Conservation (phyloP, 805 yeast genomes). For the Priceomyces haplophilus region DNA sequence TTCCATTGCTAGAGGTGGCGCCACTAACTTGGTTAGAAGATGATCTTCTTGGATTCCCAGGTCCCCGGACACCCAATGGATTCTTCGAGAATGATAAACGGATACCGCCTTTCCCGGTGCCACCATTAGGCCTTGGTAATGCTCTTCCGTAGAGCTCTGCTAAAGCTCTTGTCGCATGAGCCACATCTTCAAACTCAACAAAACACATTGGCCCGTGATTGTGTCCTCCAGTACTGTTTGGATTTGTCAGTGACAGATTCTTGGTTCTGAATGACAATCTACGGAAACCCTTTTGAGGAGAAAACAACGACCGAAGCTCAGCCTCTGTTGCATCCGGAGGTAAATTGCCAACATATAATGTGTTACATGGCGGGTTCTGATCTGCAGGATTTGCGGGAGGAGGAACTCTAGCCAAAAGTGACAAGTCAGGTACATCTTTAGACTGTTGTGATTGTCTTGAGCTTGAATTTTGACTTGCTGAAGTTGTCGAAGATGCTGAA, state of each 20-base stretch:
- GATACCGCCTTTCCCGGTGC: slow-evolving; percentile 85
- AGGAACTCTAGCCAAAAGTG: slow-evolving; percentile 74
- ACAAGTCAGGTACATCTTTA: slow-evolving; percentile 58
- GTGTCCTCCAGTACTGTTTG: slow-evolving; percentile 27
- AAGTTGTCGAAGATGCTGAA: slow-evolving; percentile 6
- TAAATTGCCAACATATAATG: slow-evolving; percentile 92
- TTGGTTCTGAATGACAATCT: slow-evolving; percentile 83
- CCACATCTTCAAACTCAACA: slow-evolving; percentile 96
- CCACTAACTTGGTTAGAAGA: slow-evolving; percentile 26
- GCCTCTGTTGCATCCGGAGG: slow-evolving; percentile 97
- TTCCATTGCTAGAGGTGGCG: slow-evolving; percentile 10
- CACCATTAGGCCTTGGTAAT: slow-evolving; percentile 72
- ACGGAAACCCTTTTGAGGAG: slow-evolving; percentile 89
- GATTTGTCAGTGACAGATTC: slow-evolving; percentile 30
- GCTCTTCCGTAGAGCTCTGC: slow-evolving; percentile 93
- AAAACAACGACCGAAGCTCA: slow-evolving; percentile 81
- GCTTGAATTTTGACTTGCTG: slow-evolving; percentile 7
- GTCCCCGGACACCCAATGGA: slow-evolving; percentile 94
- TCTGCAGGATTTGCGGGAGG: slow-evolving; percentile 98
- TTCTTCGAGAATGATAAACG: slow-evolving; percentile 91
- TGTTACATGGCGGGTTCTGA: slow-evolving; percentile 98
- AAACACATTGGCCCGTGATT: slow-evolving; percentile 98
- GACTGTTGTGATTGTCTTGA: slow-evolving; percentile 14
- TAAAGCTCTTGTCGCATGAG: slow-evolving; percentile 87
- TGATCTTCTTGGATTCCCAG: slow-evolving; percentile 43